Base-by-base conservation (phyloP, 192 early-diverging fungal genomes). In the Coemansia sp. region DNA sequence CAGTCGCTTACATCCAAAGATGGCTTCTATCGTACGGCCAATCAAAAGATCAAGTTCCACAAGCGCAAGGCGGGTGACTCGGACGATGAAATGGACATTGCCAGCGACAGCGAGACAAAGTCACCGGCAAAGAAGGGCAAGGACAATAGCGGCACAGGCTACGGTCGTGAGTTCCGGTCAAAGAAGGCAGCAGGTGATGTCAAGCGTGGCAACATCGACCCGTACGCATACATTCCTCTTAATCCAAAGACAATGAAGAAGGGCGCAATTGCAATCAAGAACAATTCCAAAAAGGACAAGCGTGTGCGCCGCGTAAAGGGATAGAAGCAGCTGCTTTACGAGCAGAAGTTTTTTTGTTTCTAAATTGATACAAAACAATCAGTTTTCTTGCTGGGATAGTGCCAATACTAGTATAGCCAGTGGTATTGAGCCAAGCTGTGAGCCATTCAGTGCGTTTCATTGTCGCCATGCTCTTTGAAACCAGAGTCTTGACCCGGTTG, bases 151-250 rank as follows among this genome's bases (percentile, higher is more conserved):
- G 68, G 63, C 40, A 39, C 39, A 11, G 44, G 58, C 3, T 56
- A 60, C 23, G 69, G 66, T 2, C 68, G 84, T 60, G 90, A 96
- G 60, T 97, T 87, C 83, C 84, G 83, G 63, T 81, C 93, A 45
- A 85, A 90, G 84, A 84, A 85, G 65, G 94, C 94, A 10, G 78
- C 84, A 43, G 94, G 95, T 57, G 96, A 99, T 83, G 84, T 99
- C 53, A 85, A 84, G 66, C 86, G 87, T 43, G 91, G 88, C 40
- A 86, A 84, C 61, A 79, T 90, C 5, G 94, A 97, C 77, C 96
- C 96, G 28, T 94, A 84, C 63, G 91, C 93, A n/a, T 99, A 97
- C 64, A 85, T 99, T 40, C 95, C 96, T 54, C 80, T 99, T 43
- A 79, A 68, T 8, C 76, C 76, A 21, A 70, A 70, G 68, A 62